Conservation (phyloP, 192 early-diverging fungal species). For the Rhizoclosmatium globosum region DNA sequence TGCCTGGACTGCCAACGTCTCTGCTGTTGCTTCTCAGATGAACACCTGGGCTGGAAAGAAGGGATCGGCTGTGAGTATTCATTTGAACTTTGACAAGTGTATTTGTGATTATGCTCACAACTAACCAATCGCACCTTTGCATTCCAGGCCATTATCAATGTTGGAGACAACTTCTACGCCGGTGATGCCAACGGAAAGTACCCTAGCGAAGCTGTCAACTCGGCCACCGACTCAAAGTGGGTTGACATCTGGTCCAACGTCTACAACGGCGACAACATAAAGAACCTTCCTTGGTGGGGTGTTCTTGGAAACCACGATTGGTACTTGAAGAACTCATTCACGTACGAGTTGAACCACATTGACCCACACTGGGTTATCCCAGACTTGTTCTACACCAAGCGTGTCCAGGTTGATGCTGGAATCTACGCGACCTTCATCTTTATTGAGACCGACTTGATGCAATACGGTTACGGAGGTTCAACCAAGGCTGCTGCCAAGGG, state of each 20-base stretch:
- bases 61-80: too few relatives aligned
- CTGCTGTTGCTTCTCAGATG: not conserved
- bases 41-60: not conserved
- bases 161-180: constrained; percentile 34
- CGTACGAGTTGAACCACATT: not conserved
- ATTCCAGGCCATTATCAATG: not conserved
- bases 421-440: constrained; percentile 32
- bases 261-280: not conserved
- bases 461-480: constrained; percentile 13
- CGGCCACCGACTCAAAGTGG: constrained; percentile 14
- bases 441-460: constrained; percentile 35
- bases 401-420: constrained; percentile 10
- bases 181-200: not conserved
- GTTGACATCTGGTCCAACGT: constrained; percentile 1
- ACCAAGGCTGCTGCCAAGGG: not conserved
- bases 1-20: not conserved
- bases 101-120: too few relatives aligned
- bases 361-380: constrained; percentile 20
- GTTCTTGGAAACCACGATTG: constrained; percentile 38
- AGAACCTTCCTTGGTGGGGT: constrained; percentile 24
- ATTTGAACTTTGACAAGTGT: too few relatives aligned
- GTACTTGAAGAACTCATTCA: not conserved
- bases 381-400: constrained; percentile 31
- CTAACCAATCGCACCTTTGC: not conserved
- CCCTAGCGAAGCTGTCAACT: constrained; percentile 12